Evolutionary conservation across 2,329 filamentous ascomycete species (phyloP).

Genomic region (Orbilia ellipsospora): DNA sequence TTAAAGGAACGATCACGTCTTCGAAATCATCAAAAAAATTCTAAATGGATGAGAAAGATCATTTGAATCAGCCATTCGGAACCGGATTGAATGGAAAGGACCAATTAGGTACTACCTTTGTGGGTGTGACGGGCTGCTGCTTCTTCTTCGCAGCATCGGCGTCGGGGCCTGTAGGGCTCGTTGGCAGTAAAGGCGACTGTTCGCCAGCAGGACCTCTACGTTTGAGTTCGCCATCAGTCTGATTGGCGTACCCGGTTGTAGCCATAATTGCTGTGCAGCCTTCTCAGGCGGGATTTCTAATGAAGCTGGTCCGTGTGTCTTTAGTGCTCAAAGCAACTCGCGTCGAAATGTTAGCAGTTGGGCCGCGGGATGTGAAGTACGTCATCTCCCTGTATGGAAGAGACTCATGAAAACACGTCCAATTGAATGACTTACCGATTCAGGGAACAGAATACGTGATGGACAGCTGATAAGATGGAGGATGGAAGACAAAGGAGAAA

Average conservation of each 20-base stretch:
- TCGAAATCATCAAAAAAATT: slow-evolving; percentile 72
- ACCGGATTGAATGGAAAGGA: too few species aligned
- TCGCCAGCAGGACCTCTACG: slow-evolving; percentile 37
- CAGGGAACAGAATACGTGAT: slow-evolving; percentile 8
- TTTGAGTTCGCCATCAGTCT: slow-evolving; percentile 51
- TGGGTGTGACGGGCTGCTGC: slow-evolving; percentile 40
- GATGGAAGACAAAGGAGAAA: slow-evolving; percentile 4
- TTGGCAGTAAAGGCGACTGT: slow-evolving; percentile 37
- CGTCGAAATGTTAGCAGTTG: slow-evolving; percentile 36
- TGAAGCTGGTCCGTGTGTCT: slow-evolving; percentile 44
- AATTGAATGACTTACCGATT: slow-evolving; percentile 42
- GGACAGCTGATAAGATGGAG: slow-evolving; percentile 14
- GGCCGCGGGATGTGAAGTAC: slow-evolving; percentile 6
- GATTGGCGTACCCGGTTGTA: slow-evolving; percentile 52
- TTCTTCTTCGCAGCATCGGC: slow-evolving; percentile 46
- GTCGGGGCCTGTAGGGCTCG: slow-evolving; percentile 28
- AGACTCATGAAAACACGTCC: slow-evolving; percentile 30
- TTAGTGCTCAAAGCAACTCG: slow-evolving; percentile 46
- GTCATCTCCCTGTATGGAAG: slow-evolving; percentile 21
- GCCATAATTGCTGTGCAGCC: slow-evolving; percentile 50
- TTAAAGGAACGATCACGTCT: slow-evolving; percentile 70
- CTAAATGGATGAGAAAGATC: slow-evolving; percentile 1
- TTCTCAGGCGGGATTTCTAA: slow-evolving; percentile 36
- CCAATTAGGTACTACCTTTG: slow-evolving; percentile 18
- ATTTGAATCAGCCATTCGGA: too few species aligned